Evolutionary conservation across 2,329 filamentous ascomycete species (phyloP).

Genomic region (Fusarium euwallaceae): DNA sequence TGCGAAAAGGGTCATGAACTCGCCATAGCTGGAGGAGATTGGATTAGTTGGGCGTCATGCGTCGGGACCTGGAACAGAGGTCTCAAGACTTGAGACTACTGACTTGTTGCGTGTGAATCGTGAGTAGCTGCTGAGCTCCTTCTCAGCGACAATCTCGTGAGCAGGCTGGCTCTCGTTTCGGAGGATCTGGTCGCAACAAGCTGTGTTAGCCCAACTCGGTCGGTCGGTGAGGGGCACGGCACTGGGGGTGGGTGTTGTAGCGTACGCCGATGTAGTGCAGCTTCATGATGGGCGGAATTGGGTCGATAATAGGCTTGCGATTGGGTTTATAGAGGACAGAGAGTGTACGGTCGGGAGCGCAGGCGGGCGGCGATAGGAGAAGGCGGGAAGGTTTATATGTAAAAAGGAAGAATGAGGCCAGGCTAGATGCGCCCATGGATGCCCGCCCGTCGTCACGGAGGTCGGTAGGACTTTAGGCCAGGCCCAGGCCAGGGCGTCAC

Average conservation of each 20-base stretch:
- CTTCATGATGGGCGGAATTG: slow-evolving; percentile 74
- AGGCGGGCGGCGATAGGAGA: background rate
- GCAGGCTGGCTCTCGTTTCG: slow-evolving; percentile 83
- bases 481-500: slow-evolving; percentile 39
- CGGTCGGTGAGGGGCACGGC: slow-evolving; percentile 45
- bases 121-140: slow-evolving; percentile 82
- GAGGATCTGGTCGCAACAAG: slow-evolving; percentile 71
- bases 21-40: slow-evolving; percentile 57
- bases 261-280: slow-evolving; percentile 88
- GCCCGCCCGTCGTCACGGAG: slow-evolving; percentile 31
- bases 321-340: background rate
- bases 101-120: slow-evolving; percentile 83
- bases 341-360: background rate
- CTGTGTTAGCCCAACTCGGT: slow-evolving; percentile 42
- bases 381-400: slow-evolving; percentile 11
- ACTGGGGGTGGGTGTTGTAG: slow-evolving; percentile 37
- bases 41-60: slow-evolving; percentile 17
- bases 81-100: slow-evolving; percentile 48
- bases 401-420: slow-evolving; percentile 21
- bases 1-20: slow-evolving; percentile 86
- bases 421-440: slow-evolving; percentile 24
- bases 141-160: slow-evolving; percentile 81
- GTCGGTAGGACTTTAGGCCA: slow-evolving; percentile 24
- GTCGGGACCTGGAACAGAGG: background rate
- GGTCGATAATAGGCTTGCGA: slow-evolving; percentile 4